Conservation (phyloP, 1,139 yeast species). For the Lodderomyces margitis region DNA sequence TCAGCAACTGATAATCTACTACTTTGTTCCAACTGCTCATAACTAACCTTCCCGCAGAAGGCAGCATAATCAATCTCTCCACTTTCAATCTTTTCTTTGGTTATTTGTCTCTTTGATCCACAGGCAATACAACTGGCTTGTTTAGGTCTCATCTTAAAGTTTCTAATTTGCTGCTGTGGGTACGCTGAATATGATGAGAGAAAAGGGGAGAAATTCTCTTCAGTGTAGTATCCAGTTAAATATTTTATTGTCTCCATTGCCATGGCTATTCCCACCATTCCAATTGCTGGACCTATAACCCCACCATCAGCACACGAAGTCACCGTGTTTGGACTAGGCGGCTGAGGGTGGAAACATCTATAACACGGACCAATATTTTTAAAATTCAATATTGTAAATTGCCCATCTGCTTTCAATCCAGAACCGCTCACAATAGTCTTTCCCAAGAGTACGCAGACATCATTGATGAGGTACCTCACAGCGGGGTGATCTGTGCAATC, state of each 20-base stretch:
- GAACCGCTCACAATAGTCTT: slow-evolving; percentile 87
- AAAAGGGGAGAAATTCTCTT: slow-evolving; percentile 61
- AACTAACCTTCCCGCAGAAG: slow-evolving; percentile 63
- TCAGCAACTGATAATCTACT: slow-evolving; percentile 52
- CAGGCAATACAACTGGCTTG: slow-evolving; percentile 65
- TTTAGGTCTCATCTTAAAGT: slow-evolving; percentile 76
- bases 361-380: slow-evolving; percentile 82
- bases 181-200: slow-evolving; percentile 71
- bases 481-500: slow-evolving; percentile 97
- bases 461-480: slow-evolving; percentile 83
- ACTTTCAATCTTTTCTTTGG: slow-evolving; percentile 41
- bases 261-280: slow-evolving; percentile 84
- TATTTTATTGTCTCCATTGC: slow-evolving; percentile 84
- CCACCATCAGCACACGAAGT: slow-evolving; percentile 94
- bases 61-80: slow-evolving; percentile 59
- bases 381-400: slow-evolving; percentile 72
- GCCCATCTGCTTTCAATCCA: slow-evolving; percentile 91
- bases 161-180: slow-evolving; percentile 66
- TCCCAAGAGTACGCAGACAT: slow-evolving; percentile 68
- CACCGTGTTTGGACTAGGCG: slow-evolving; percentile 83
- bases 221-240: slow-evolving; percentile 54
- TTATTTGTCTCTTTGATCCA: slow-evolving; percentile 51
- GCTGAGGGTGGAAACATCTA: slow-evolving; percentile 86
- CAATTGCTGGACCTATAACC: slow-evolving; percentile 93
- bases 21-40: slow-evolving; percentile 38